Evolutionary conservation across 2,329 filamentous ascomycete species (phyloP), one percentile per base, ranked within the genome.

Genomic region (Exserohilum turcica): DNA sequence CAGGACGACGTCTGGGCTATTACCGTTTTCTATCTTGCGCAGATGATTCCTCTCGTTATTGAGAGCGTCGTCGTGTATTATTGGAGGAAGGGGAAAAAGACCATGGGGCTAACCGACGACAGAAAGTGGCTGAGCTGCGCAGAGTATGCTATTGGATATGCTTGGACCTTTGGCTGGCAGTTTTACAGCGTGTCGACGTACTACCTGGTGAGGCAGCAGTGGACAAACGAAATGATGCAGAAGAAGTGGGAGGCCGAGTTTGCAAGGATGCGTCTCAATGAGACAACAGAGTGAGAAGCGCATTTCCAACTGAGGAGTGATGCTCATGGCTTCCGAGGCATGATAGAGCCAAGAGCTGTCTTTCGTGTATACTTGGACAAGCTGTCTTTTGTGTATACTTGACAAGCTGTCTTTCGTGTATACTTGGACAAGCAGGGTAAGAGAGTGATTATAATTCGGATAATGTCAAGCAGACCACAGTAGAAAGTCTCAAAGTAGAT

Each of bases 171-270:
- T 28, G 43, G 27, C 6, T 65, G 63, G 61, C 57, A 61, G 33
- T 35, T 60, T n/a, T 64, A 59, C 47, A 57, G 63, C 49, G 51
- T 66, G 16, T 43, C 59, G 2, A 56, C 43, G 48, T 61, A 61
- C 39, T 16, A 52, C 15, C n/a, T 48, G 13, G 56, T 46, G 6
- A 54, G 49, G 21, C 37, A 48, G 10, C 24, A 32, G 15, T 67
- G 65, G 66, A 45, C 57, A 32, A 38, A 56, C 16, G 47, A 16
- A n/a, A 54, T 24, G 16, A 40, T 38, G 35, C 21, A 24, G 40
- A 54, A 42, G 31, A 29, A 2, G 1, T 15, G 35, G 12, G n/a
- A 10, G n/a, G 43, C 16, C 5, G 35, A 43, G 32, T 13, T 40
- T 3, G 21, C 10, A 15, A 21, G 24, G 18, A 15, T 6, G 19